These are phyloP conservation scores for Sporodiniella umbellata DNA, from an alignment of 371 early-diverging fungal genomes.

Conservation along the genomic window DNA sequence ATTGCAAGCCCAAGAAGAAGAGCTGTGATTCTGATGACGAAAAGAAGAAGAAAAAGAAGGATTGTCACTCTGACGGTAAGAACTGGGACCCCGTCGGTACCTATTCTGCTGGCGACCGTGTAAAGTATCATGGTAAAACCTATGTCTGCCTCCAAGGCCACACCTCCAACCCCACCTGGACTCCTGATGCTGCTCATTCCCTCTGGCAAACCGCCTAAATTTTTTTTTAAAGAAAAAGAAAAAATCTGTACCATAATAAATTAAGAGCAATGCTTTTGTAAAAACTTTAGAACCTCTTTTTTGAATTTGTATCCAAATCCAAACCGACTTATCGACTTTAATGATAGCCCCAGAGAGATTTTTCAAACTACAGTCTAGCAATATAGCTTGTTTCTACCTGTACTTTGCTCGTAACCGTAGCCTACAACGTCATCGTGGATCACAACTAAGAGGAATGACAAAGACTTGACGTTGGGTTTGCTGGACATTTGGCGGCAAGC, in stretches of 20 bases:
- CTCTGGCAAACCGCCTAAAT: constrained; percentile 53
- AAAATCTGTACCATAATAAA: neutral
- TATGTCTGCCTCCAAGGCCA: constrained; percentile 56
- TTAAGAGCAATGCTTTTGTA: neutral
- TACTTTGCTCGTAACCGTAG: too few relatives aligned
- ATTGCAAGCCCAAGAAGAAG: constrained; percentile 5
- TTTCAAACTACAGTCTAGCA: too few relatives aligned
- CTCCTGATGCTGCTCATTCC: constrained; percentile 49
- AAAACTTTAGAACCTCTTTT: neutral
- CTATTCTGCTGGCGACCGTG: constrained; percentile 56
- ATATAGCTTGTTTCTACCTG: too few relatives aligned
- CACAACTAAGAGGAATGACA: too few relatives aligned
- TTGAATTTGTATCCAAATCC: neutral
- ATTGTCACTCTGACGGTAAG: constrained; percentile 10
- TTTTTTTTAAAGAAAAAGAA: neutral
- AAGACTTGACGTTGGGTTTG: too few relatives aligned
- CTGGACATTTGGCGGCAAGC: too few relatives aligned
- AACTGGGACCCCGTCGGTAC: constrained; percentile 55
- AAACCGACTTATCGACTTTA: too few relatives aligned
- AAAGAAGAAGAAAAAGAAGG: constrained; percentile 3
- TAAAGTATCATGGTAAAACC: constrained; percentile 48
- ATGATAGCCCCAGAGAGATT: too few relatives aligned
- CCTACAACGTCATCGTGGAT: too few relatives aligned
- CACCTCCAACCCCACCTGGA: constrained; percentile 57
- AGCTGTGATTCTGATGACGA: constrained; percentile 6